These are phyloP conservation scores for Solanum pinnatisectum DNA, from an alignment of 257 asterid species.

Conservation along the genomic window DNA sequence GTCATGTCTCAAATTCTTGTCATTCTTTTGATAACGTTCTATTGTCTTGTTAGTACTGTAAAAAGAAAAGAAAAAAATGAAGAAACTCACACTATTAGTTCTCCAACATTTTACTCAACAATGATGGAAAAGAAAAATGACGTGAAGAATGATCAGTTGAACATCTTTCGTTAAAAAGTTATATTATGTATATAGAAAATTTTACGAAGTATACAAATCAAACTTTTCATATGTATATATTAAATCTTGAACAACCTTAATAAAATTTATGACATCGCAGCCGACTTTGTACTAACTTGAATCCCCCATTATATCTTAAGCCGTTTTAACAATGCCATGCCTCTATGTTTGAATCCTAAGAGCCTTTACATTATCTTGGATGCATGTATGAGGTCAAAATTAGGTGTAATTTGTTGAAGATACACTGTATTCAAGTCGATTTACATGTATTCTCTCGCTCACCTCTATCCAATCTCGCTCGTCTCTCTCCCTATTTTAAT, in stretches of 20 bases:
- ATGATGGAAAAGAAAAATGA: neutral
- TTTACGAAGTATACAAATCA: neutral
- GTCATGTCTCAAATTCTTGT: slow-evolving; percentile 2
- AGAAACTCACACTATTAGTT: neutral
- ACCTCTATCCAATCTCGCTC: neutral
- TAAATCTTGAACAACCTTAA: neutral
- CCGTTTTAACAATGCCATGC: neutral
- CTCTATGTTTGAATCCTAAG: neutral
- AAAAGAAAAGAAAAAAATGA: neutral
- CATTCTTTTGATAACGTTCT: slow-evolving; percentile 26
- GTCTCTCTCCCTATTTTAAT: neutral
- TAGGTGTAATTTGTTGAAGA: too few species aligned
- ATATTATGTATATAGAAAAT: neutral
- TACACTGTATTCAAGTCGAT: too few species aligned
- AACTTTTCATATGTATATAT: too few species aligned
- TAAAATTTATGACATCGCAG: neutral
- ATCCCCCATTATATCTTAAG: neutral
- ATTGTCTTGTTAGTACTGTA: slow-evolving; percentile 20
- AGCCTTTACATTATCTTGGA: neutral
- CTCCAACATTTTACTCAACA: neutral
- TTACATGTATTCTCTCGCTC: neutral
- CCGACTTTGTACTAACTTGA: neutral
- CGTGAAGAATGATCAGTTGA: neutral
- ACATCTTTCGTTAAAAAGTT: neutral
- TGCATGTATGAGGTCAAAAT: neutral